Percentiles rank a stretch among this genome's conserved stretches.
Conservation (phyloP, 495 filamentous ascomycete species). For the Aspergillus saccharolyticus region DNA sequence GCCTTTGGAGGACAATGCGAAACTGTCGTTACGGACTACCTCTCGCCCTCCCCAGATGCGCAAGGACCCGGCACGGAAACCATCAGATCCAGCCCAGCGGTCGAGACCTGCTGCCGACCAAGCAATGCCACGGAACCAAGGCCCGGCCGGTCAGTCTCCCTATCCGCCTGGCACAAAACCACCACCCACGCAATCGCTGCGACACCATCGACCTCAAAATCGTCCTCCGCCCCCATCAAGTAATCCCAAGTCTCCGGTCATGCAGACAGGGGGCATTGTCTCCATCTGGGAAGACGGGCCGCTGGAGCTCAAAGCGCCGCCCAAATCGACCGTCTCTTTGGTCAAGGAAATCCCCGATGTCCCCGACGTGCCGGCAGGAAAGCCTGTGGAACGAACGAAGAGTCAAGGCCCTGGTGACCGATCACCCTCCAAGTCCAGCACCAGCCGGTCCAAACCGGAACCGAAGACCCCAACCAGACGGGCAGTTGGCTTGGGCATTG, state of each 20-base stretch:
- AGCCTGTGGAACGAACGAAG: conserved; percentile 1
- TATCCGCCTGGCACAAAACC: background rate
- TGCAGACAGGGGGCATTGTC: conserved; percentile 24
- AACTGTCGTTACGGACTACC: conserved; percentile 12
- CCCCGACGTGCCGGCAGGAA: conserved; percentile 15
- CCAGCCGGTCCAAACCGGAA: conserved; percentile 17
- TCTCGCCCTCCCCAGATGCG: conserved; percentile 28
- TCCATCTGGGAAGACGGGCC: conserved; percentile 37
- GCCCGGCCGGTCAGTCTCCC: background rate
- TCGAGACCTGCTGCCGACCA: conserved; percentile 15
- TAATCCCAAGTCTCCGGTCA: background rate
- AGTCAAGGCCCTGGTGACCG: conserved; percentile 10
- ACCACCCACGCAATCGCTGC: background rate
- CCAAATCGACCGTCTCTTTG: conserved; percentile 10
- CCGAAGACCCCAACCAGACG: conserved; percentile 32
- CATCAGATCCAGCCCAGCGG: conserved; percentile 18
- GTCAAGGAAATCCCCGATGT: conserved; percentile 14
- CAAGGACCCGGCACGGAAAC: conserved; percentile 15
- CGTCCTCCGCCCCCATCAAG: background rate
- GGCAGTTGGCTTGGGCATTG: conserved; percentile 31
- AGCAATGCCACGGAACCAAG: background rate
- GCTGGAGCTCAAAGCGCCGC: conserved; percentile 1
- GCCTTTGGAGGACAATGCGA: conserved; percentile 15
- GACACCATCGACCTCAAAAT: background rate
- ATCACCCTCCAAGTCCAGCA: conserved; percentile 15